Base-by-base conservation (phyloP, 352 stramenopile genomes). In the Globisporangium echinulatum region DNA sequence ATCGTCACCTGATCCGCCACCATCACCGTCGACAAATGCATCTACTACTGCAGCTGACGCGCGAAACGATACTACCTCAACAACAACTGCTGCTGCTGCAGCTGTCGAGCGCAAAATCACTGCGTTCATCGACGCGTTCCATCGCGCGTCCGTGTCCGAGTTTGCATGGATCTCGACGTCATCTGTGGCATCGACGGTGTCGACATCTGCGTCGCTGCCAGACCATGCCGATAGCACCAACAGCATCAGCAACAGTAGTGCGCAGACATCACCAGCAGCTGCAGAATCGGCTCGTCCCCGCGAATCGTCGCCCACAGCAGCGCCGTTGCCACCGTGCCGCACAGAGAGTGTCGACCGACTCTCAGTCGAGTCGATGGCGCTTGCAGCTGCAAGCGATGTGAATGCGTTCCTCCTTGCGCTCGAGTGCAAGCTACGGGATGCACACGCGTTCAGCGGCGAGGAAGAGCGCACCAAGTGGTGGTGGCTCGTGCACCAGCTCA, bases 391-490 rank as follows among this genome's bases (percentile, higher is more conserved):
- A 50, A 9, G 33, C 43, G 59, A 76, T 15, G 65, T 63, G 39
- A 52, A 59, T n/a, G 54, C 62, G 49, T 56, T 69, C 11, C 43
- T 79, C 15, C 37, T 63, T 25, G 58, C 60, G 42, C 44, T 79
- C 8, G 64, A 72, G 58, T 55, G 52, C 13, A 66, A 60, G 39
- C 59, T 81, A 19, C 59, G 56, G 6, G 37, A 52, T 14, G 54
- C 64, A 2, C 56, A 71, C 7, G 9, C 40, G 3, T 71, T 79
- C 59, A 63, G 52, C 1, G 58, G 61, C 44, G 72, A 79, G 53
- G 63, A 70, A 13, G 72, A 79, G 48, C 72, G 70, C 36, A 72
- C 69, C 44, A 63, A 63, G 17, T 82, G 71, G 71, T 65, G 66
- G 39, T 75, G 61, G 71, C 54, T 60, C 15, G 62, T 75, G 56